Base-by-base conservation (phyloP, 495 filamentous ascomycete species). In the Monascus purpureus region DNA sequence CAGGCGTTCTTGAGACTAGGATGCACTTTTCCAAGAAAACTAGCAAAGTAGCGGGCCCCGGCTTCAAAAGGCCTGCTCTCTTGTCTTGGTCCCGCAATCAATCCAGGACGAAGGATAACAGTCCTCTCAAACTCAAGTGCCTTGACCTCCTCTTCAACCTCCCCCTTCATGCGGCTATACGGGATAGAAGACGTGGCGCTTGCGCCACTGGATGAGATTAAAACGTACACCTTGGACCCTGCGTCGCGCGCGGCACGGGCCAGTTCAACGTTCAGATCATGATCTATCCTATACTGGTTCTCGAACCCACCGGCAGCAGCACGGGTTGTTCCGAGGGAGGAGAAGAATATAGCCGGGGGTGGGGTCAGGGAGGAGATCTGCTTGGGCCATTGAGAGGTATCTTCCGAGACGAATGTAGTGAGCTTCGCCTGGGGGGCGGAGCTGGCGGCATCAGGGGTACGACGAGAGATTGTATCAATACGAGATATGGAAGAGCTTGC, bases 141-240 rank as follows among this genome's bases (percentile, higher is more conserved):
- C 49, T 74, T 70, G 18, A 87, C 63, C n/a, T 73, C 65, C 18
- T 86, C 76, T 45, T 93, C 85, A 20, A 87, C 68, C 44, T 84
- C 77, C 8, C 63, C 67, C 61, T 93, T 93, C 79, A 92, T 87
- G 42, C 70, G 64, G 2, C 54, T 29, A 46, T 88, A 85, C 0
- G 72, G 62, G 2, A 72, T 40, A 1, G 35, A 35, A 0, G 67
- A 68, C 8, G 54, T 41, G 9, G 65, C 63, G 23, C 48, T 61
- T 0, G 68, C 64, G 13, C 69, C 69, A 2, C 39, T 49, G 13
- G 62, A 57, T 1, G 79, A 84, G 23, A 84, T 63, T 35, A 87
- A 67, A 2, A 84, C 76, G 42, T 72, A 85, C 20, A 68, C 72
- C 38, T 71, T 68, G 13, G 67, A 62, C 2, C 79, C 78, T 13